Percentiles rank a stretch among this genome's conserved stretches.
phyloP scores from a whole-genome alignment of 129 eudicot genomes.

The Chrysanthemum lavandulifolium region DNA sequence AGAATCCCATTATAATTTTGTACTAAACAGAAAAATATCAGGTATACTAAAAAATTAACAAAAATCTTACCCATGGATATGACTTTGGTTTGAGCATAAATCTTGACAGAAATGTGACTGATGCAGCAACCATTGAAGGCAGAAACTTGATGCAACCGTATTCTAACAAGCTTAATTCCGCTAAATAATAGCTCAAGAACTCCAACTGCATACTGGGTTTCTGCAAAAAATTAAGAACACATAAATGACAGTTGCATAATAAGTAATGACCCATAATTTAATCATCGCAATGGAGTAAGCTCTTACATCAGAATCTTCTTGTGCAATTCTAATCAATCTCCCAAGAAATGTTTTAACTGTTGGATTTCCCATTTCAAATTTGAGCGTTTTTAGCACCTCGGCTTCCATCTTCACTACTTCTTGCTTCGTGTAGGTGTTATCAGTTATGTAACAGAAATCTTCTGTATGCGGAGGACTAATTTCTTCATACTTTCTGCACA shows the following conservation, averaged over 20 bases:
- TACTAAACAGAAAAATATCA: background rate
- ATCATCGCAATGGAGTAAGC: background rate
- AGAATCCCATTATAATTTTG: background rate
- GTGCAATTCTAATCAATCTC: slow-evolving; percentile 46
- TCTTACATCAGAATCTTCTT: slow-evolving; percentile 49
- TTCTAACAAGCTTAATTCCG: slow-evolving; percentile 33
- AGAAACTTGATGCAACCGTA: slow-evolving; percentile 55
- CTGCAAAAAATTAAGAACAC: slow-evolving; percentile 35
- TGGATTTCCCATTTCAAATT: slow-evolving; percentile 45
- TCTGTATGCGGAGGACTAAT: slow-evolving; percentile 56
- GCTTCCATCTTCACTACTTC: too few relatives aligned
- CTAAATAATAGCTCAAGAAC: slow-evolving; percentile 64
- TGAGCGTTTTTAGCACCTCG: too few relatives aligned
- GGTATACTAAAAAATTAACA: background rate
- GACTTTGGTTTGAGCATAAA: slow-evolving; percentile 25
- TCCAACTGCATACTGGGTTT: slow-evolving; percentile 44
- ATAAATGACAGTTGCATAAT: slow-evolving; percentile 11
- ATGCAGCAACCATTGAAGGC: slow-evolving; percentile 82
- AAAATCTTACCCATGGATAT: slow-evolving; percentile 66
- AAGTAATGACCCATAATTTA: background rate
- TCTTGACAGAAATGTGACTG: slow-evolving; percentile 68
- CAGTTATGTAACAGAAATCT: slow-evolving; percentile 61
- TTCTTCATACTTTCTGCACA: background rate
- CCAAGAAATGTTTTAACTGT: slow-evolving; percentile 64
- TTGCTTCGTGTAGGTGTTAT: slow-evolving; percentile 64